A percentile compares a stretch with the other conserved stretches of the same genome.
Evolutionary conservation across 768 basidiomycete genomes (phyloP).

Genomic region (Boletus edulis): DNA sequence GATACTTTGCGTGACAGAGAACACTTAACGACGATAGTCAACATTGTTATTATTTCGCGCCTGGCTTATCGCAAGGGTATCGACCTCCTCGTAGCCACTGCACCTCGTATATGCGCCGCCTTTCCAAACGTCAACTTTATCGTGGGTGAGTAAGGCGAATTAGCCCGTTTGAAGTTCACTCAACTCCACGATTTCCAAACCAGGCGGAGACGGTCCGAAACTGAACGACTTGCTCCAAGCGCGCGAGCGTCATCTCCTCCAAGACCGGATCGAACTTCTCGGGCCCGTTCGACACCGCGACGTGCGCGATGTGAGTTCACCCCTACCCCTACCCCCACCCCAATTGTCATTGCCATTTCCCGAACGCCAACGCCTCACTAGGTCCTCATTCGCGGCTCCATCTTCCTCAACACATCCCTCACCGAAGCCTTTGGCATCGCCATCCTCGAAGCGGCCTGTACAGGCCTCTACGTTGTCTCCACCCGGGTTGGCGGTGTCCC

Average conservation of each 20-base stretch:
- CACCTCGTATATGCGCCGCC: conserved; percentile 80
- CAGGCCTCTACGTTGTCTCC: conserved; percentile 90
- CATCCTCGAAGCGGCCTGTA: conserved; percentile 95
- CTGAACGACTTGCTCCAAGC: conserved; percentile 93
- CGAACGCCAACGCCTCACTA: conserved; percentile 25
- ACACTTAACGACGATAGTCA: conserved; percentile 50
- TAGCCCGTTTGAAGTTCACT: not conserved
- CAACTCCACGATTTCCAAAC: not conserved
- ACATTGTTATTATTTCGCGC: conserved; percentile 86
- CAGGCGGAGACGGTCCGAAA: conserved; percentile 95
- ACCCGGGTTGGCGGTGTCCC: conserved; percentile 95
- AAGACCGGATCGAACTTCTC: conserved; percentile 89
- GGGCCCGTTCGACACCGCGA: conserved; percentile 79
- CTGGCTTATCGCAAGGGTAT: conserved; percentile 95
- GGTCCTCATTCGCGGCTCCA: conserved; percentile 85
- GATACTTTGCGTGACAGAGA: not conserved
- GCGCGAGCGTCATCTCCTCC: conserved; percentile 85
- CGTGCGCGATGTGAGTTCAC: conserved; percentile 66
- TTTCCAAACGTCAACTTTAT: conserved; percentile 90
- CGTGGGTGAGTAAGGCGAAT: conserved; percentile 50
- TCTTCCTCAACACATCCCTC: conserved; percentile 93
- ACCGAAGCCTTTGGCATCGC: conserved; percentile 97
- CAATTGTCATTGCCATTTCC: too few relatives aligned
- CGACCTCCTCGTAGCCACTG: conserved; percentile 89
- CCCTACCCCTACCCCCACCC: too few relatives aligned